phyloP scores from a whole-genome alignment of 495 filamentous ascomycete species.

The Sporormia fimetaria region DNA sequence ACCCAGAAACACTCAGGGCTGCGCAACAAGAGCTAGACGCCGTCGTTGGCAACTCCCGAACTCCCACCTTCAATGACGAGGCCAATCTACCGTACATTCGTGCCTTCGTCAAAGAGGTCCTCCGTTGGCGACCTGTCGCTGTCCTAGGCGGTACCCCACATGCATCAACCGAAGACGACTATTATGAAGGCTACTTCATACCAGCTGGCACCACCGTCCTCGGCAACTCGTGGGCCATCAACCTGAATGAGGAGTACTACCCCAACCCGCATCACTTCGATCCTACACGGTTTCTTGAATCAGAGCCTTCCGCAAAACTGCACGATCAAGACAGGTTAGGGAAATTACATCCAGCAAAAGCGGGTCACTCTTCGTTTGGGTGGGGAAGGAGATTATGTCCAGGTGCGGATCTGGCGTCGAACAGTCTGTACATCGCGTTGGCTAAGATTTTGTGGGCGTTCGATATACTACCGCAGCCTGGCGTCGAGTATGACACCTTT shows the following conservation, averaged over 20 bases:
- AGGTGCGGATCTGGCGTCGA: conserved; percentile 30
- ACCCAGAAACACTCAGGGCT: conserved; percentile 38
- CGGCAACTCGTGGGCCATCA: conserved; percentile 55
- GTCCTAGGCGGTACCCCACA: conserved; percentile 52
- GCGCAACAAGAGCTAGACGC: conserved; percentile 45
- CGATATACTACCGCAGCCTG: conserved; percentile 26
- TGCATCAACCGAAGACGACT: conserved; percentile 47
- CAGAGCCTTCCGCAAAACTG: conserved; percentile 21
- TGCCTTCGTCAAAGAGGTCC: conserved; percentile 45
- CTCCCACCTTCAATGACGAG: conserved; percentile 43
- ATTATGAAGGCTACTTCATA: conserved; percentile 37
- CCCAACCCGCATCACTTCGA: conserved; percentile 50
- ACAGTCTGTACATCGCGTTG: conserved; percentile 29
- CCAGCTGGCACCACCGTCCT: conserved; percentile 44
- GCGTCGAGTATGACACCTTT: conserved; percentile 28
- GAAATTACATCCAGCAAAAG: conserved; percentile 34
- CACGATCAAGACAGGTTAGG: no score
- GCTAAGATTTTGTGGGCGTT: conserved; percentile 31
- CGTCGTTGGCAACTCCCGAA: conserved; percentile 41
- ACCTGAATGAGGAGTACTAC: conserved; percentile 47
- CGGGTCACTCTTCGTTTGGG: conserved; percentile 40
- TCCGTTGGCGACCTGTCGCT: conserved; percentile 51
- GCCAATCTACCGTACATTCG: conserved; percentile 41
- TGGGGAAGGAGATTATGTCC: conserved; percentile 35
- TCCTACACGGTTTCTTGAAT: conserved; percentile 29